These are phyloP conservation scores for Chrysanthemum lavandulifolium DNA, from an alignment of 129 eudicot species.

Conservation along the genomic window DNA sequence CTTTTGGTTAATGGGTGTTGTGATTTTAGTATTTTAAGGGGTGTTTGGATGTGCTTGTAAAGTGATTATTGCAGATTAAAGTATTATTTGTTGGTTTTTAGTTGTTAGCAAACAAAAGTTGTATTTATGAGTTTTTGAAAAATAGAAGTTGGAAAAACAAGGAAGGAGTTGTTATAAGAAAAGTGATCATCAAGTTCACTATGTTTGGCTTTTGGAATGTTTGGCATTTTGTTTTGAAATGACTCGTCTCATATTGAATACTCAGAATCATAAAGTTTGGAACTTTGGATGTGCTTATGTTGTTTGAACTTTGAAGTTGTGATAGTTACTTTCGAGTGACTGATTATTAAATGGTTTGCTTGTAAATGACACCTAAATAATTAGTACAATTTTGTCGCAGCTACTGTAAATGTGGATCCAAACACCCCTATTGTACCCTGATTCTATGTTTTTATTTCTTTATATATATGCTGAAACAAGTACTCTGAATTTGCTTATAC, in stretches of 20 bases:
- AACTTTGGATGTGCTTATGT: too few species aligned
- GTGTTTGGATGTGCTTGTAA: conserved; percentile 5
- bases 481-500: too few species aligned
- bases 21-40: not conserved
- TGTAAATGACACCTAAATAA: too few species aligned
- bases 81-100: not conserved
- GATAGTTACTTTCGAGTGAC: not conserved
- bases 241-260: too few species aligned
- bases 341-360: too few species aligned
- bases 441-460: too few species aligned
- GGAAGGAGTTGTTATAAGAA: not conserved
- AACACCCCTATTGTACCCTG: not conserved
- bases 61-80: not conserved
- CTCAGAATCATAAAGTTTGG: too few species aligned
- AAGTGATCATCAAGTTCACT: not conserved
- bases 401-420: not conserved
- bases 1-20: conserved; percentile 2
- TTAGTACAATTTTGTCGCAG: too few species aligned
- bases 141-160: not conserved
- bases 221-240: too few species aligned
- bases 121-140: not conserved
- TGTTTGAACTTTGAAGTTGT: too few species aligned
- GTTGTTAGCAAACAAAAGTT: not conserved
- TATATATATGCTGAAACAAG: too few species aligned
- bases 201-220: not conserved